Evolutionary conservation across 345 rosid genomes (phyloP), one percentile per base, ranked within the genome.

Genomic region (Lepidium africanum): DNA sequence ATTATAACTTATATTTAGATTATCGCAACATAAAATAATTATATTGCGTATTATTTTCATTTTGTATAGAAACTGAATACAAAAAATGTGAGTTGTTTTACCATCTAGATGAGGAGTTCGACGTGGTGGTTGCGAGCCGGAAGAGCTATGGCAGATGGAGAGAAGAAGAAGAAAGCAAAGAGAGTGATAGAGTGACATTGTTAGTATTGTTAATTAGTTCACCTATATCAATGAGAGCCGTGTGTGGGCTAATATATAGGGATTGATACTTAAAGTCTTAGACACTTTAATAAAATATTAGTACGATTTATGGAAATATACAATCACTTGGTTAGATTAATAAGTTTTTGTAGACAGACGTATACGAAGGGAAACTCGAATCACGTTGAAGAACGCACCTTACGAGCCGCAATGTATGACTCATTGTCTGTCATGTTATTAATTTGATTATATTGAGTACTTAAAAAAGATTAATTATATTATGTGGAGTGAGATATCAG

Each of bases 351-450:
- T 50, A 47, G 17, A 48, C 53, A 47, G 17, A 48, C 53, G 46
- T 57, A 47, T 37, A 72, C 16, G 12, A 33, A 50, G 39, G 27
- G 55, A 58, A 57, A 50, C 48, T 50, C 15, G 55, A 16, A 61
- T 35, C 77, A 73, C 67, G 77, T 73, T 73, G 61, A 58, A 50
- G 72, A 65, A 39, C 39, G 71, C 77, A 73, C 60, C 71, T 65
- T 49, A 41, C 60, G 39, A 65, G 71, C 72, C 77, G 77, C 72
- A 73, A 32, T 33, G 67, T 65, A 3, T 33, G 77, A 65, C 72
- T 35, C 61, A 23, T 25, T 73, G 72, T 65, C 72, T 65, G 43
- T 64, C 70, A 71, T 55, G 56, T 71, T 71, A 46, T 30, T 30
- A 30, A 6, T 5, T 30, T 30, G 33, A 30, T 30, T 30, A 5